Conservation (phyloP, 2,329 filamentous ascomycete species). For the Aspergillus quadrilineatus region DNA sequence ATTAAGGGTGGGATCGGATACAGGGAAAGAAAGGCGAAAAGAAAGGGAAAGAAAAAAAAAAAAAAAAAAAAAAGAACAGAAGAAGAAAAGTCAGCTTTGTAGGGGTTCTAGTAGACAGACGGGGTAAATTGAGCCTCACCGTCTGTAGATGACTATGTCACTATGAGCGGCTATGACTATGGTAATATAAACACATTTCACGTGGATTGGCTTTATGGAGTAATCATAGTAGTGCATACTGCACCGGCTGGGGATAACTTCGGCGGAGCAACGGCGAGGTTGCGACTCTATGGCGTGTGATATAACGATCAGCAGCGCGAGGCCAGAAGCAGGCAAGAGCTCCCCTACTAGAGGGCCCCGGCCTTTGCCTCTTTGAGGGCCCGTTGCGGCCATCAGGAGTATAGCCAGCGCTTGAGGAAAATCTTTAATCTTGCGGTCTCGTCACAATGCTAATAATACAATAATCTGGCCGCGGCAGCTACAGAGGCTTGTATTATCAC, state of each 20-base stretch:
- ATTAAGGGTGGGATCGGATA: constrained; percentile 1
- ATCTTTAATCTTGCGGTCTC: neutral
- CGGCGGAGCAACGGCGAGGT: neutral
- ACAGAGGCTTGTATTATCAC: neutral
- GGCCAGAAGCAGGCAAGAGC: neutral
- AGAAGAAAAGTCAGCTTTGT: neutral
- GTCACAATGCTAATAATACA: neutral
- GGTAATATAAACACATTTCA: neutral
- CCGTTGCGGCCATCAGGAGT: constrained; percentile 2
- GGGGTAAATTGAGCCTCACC: neutral
- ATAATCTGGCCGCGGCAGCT: neutral
- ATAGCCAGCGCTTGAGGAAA: neutral
- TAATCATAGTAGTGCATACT: neutral
- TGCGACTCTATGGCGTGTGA: neutral
- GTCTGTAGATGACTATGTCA: neutral
- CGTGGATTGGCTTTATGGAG: neutral
- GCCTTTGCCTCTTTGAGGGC: constrained; percentile 8
- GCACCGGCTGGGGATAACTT: neutral
- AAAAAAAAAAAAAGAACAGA: too few relatives aligned
- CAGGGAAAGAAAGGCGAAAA: neutral
- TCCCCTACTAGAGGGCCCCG: neutral
- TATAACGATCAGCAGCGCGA: constrained; percentile 9
- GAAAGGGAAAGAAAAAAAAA: too few relatives aligned
- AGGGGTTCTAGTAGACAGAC: neutral
- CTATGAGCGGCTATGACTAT: neutral